phyloP scores from a whole-genome alignment of 2,329 filamentous ascomycete genomes.

The Cercospora berteroae region DNA sequence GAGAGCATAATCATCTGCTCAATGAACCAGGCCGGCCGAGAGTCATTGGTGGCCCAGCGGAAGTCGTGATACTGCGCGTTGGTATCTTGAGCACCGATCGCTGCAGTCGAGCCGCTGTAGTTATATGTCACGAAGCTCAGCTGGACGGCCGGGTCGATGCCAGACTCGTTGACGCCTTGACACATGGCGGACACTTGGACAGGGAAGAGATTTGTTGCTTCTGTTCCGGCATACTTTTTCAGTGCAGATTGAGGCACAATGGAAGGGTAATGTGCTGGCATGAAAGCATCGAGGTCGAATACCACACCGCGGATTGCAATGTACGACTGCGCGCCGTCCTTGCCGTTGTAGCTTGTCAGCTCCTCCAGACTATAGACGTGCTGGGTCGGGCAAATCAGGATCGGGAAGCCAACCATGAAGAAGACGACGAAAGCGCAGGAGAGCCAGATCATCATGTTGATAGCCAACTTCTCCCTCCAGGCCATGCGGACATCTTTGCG shows the following conservation, averaged over 20 bases:
- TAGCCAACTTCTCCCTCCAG: conserved; percentile 96
- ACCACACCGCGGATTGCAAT: conserved; percentile 85
- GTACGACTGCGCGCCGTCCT: conserved; percentile 63
- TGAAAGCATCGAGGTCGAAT: conserved; percentile 74
- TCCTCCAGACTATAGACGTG: conserved; percentile 80
- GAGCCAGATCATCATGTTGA: conserved; percentile 97
- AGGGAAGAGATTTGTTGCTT: conserved; percentile 87
- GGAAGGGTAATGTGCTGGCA: conserved; percentile 73
- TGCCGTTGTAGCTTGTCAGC: conserved; percentile 70
- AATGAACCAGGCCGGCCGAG: conserved; percentile 84
- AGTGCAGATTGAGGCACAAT: conserved; percentile 62
- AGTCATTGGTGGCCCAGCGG: conserved; percentile 77
- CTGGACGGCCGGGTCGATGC: conserved; percentile 69
- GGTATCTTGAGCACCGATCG: conserved; percentile 64
- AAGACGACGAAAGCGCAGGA: conserved; percentile 75
- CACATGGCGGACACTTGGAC: conserved; percentile 92
- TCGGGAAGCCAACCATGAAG: conserved; percentile 84
- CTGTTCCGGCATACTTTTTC: conserved; percentile 78
- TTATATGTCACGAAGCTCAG: conserved; percentile 82
- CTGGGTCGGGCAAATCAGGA: conserved; percentile 86
- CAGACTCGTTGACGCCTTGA: conserved; percentile 67
- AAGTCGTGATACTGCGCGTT: conserved; percentile 92
- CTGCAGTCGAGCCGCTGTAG: conserved; percentile 62
- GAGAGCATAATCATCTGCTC: conserved; percentile 81
- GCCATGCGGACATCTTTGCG: conserved; percentile 89